Base-by-base conservation (phyloP, 1,139 yeast genomes). In the Spencermartinsiella ligniputridi region DNA sequence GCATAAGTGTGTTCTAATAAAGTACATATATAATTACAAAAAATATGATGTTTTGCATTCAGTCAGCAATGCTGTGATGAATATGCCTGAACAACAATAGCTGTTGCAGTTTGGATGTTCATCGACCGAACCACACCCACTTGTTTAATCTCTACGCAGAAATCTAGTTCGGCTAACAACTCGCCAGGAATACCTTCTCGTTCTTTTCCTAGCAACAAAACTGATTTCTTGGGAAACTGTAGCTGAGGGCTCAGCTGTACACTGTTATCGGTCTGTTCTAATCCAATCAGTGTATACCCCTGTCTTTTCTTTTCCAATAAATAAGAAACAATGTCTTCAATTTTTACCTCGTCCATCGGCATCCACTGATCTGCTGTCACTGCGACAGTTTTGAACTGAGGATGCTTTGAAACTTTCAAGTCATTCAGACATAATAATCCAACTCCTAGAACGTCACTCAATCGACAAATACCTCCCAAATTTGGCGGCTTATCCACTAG, bases 101-200 rank as follows among this genome's bases (percentile, higher is more conserved):
- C 97, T 0, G 97, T 83, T 1, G 97, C 97, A 0, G 97, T 90
- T 67, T 90, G 97, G 51, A 90, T 89, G 60, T 90, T 90, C 97
- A 90, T 89, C 2, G 96, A 87, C 54, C 97, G 74, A 38, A 90
- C 80, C 17, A 89, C 90, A 11, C 97, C 97, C 29, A 81, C 84
- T 61, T 90, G 97, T 59, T 88, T 86, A 57, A 90, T 90, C 59
- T 89, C 96, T 22, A 90, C 81, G 62, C 97, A 89, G 56, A 82
- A 70, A 61, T 90, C 97, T 30, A 90, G 69, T 59, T 86, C 95
- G 0, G 88, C 84, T 41, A 90, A 68, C 34, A 89, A 67, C 38
- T 83, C 83, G 3, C 96, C 96, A 0, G 96, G 96, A 46, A 90
- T 81, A 48, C 97, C 97, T 61, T 87, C 95, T 50, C 85, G 80